Evolutionary conservation across 2,329 filamentous ascomycete genomes (phyloP), one percentile per base, ranked within the genome.

Genomic region (Chaetomium strumarium): DNA sequence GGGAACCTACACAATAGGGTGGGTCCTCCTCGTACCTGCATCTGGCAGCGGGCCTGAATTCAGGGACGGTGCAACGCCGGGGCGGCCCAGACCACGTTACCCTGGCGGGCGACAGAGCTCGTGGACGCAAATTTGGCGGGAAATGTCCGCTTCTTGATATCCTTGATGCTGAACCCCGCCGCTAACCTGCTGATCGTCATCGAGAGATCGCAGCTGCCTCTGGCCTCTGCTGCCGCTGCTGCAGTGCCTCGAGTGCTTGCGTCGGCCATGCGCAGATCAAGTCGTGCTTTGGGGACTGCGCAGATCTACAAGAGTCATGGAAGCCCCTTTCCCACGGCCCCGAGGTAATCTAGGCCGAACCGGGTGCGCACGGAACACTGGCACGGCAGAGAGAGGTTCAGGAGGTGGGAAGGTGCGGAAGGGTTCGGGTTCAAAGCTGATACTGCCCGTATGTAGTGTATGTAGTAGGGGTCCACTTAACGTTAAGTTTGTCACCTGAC

Each of bases 371-470:
- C 29, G 13, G 40, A 20, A 20, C 40, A 30, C n/a, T n/a, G n/a
- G n/a, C n/a, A n/a, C n/a, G 14, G 24, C 9, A 20, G 17, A 17
- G 33, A 34, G 38, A 3, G 19, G 1, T 41, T 9, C 24, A 12
- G 39, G 24, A 41, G 11, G 12, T 12, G 17, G 19, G 39, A n/a
- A n/a, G n/a, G n/a, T n/a, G 5, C n/a, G 12, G 11, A 17, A 56
- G 56, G 56, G 56, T 56, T 58, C 56, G 56, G 56, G 56, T 53
- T 20, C 6, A 10, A 24, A 20, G 37, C 5, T 17, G 3, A 33
- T 17, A 37, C 3, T n/a, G n/a, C n/a, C n/a, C n/a, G n/a, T n/a
- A n/a, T n/a, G n/a, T n/a, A n/a, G n/a, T n/a, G n/a, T n/a, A n/a
- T n/a, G n/a, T n/a, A n/a, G n/a, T n/a, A n/a, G n/a, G n/a, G n/a